Evolutionary conservation across 2,329 filamentous ascomycete species (phyloP).

Genomic region (Gremmenia infestans): DNA sequence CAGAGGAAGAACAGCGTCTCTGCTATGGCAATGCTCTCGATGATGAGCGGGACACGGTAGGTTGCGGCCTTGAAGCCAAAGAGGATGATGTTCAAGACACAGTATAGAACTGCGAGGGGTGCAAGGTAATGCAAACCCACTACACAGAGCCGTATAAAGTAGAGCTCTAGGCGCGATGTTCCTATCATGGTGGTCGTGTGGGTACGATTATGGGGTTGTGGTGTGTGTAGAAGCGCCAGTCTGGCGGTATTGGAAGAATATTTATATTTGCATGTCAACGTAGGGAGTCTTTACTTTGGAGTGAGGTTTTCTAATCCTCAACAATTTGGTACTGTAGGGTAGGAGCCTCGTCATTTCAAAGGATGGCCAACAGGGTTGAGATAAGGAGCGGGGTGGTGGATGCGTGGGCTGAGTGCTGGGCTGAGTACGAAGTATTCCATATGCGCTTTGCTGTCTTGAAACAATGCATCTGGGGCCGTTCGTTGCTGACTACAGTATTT

Average conservation of each 20-base stretch:
- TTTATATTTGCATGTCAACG: not conserved
- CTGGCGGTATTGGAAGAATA: not conserved
- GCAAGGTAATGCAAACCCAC: constrained; percentile 43
- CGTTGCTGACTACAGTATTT: too few species aligned
- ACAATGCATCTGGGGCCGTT: too few species aligned
- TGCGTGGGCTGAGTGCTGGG: too few species aligned
- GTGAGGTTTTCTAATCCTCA: not conserved
- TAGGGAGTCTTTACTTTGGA: not conserved
- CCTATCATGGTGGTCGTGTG: constrained; percentile 30
- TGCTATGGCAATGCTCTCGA: constrained; percentile 40
- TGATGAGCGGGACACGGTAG: constrained; percentile 25
- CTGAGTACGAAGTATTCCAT: too few species aligned
- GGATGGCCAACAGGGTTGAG: not conserved
- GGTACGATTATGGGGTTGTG: not conserved
- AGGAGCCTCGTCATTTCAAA: not conserved
- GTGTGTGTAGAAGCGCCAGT: not conserved
- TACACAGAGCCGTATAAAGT: constrained; percentile 43
- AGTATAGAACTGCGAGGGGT: constrained; percentile 45
- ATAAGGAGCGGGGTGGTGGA: not conserved
- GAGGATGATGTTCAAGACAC: constrained; percentile 30
- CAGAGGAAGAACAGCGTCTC: constrained; percentile 51
- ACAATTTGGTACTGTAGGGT: not conserved
- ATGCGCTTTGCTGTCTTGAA: too few species aligned
- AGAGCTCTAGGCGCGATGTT: constrained; percentile 28
- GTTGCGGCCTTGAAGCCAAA: constrained; percentile 29